Evolutionary conservation across 805 yeast genomes (phyloP), one percentile per base, ranked within the genome.

Genomic region (Saccharomycopsis vini): DNA sequence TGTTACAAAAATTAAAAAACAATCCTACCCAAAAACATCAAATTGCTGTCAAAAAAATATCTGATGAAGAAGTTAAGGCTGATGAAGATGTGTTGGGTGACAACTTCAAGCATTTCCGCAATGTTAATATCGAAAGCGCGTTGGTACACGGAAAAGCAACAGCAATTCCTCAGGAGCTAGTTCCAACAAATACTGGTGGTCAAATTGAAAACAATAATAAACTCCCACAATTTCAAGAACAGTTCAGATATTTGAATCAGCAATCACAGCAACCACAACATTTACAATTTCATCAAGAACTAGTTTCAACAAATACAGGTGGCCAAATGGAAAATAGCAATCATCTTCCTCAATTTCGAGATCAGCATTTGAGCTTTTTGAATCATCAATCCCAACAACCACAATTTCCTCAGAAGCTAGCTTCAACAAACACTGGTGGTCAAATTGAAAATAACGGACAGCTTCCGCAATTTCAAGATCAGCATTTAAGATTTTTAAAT

Each of bases 71-170:
- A 19, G 78, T 73, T 36, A 81, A 80, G 50, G 94, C 83, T 48
- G 79, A 75, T 50, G 82, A 80, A 52, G 82, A 78, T 36, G 65
- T 82, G 26, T 81, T 82, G 79, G 82, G 77, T 52, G 81, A 82
- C 10, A 81, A 82, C 12, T 73, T 81, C 44, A 77, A 77, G 50
- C 80, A 79, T 56, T 87, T 87, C 62, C 80, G 76, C 41, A 79
- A 83, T 55, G 81, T 87, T 44, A 67, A 63, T 45, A 86, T 84
- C 31, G 95, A 87, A 57, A 77, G 85, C 43, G 88, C 81, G 3
- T 73, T 83, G 36, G 71, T 78, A 15, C 78, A 72, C 52, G 89
- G 90, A n/a, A 72, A 73, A 1, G 83, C 87, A 0, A 63, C 81
- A 1, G 72, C 68, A 46, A 64, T 74, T 35, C 78, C 72, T 18